Percentiles rank a stretch among this genome's conserved stretches.
phyloP scores from a whole-genome alignment of 2,329 filamentous ascomycete species.

The Epichloe coenophiala region DNA sequence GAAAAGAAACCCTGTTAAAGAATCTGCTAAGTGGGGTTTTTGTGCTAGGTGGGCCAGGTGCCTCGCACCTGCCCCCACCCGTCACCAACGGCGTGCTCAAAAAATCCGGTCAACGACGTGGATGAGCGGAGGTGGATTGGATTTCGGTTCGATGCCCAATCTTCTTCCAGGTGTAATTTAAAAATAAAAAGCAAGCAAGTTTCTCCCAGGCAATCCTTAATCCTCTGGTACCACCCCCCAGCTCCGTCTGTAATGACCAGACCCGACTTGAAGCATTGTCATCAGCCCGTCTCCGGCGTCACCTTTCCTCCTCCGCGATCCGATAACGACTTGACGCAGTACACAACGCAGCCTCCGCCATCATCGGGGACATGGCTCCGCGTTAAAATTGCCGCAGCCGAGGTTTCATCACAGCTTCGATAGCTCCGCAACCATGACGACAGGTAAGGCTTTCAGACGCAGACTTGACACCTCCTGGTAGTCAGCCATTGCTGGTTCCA shows the following conservation, averaged over 20 bases:
- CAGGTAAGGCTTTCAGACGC: background rate
- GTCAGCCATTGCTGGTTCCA: background rate
- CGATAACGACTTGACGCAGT: background rate
- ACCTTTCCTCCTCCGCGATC: background rate
- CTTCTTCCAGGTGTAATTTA: background rate
- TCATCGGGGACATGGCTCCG: constrained; percentile 9
- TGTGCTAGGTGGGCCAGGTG: too few relatives aligned
- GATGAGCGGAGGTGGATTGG: background rate
- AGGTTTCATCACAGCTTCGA: constrained; percentile 3
- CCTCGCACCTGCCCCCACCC: too few relatives aligned
- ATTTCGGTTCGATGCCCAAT: background rate
- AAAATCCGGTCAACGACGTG: background rate
- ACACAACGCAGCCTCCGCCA: background rate
- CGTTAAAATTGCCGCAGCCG: constrained; percentile 2
- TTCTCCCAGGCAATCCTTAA: background rate
- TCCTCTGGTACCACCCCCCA: background rate
- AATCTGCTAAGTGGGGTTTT: too few relatives aligned
- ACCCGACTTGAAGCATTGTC: background rate
- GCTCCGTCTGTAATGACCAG: background rate
- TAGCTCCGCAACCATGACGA: constrained; percentile 5
- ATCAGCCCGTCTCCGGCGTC: background rate
- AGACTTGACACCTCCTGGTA: background rate
- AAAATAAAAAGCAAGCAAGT: background rate
- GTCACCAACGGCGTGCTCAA: background rate
- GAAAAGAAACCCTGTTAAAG: too few relatives aligned